phyloP scores from a whole-genome alignment of 352 stramenopile genomes.

The Lagenidium giganteum region DNA sequence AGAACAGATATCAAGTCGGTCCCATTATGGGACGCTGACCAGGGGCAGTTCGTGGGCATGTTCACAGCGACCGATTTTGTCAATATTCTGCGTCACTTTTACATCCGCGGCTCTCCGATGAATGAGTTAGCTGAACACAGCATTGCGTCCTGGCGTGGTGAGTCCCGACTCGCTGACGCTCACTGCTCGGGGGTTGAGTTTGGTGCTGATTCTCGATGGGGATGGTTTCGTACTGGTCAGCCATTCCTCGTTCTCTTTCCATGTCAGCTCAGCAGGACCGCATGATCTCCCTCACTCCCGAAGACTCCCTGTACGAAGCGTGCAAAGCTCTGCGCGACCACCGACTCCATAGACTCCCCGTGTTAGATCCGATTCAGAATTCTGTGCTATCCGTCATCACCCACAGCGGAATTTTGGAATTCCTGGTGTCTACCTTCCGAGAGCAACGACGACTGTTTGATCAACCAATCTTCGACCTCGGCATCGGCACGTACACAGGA shows the following conservation, averaged over 20 bases:
- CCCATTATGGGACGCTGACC: constrained; percentile 94
- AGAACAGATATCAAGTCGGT: constrained; percentile 94
- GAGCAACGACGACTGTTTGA: constrained; percentile 97
- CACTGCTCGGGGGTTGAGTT: too few relatives aligned
- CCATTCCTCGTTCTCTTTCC: constrained; percentile 79
- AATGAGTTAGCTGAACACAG: constrained; percentile 82
- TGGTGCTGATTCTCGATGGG: constrained; percentile 33
- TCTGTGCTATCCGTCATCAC: constrained; percentile 92
- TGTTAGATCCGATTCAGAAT: constrained; percentile 91
- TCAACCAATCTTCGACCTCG: constrained; percentile 93
- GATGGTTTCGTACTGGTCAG: too few relatives aligned
- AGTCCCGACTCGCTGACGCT: too few relatives aligned
- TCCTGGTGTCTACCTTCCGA: constrained; percentile 95
- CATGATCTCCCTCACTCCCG: constrained; percentile 81
- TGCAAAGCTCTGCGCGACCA: constrained; percentile 85
- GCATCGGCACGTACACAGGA: constrained; percentile 93
- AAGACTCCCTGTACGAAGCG: constrained; percentile 88
- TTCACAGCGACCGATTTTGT: constrained; percentile 99
- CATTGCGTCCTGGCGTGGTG: constrained; percentile 82
- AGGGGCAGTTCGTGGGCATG: constrained; percentile 95
- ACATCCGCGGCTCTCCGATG: constrained; percentile 88
- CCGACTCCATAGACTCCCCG: constrained; percentile 91
- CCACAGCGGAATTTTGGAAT: constrained; percentile 93
- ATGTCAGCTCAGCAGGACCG: constrained; percentile 52
- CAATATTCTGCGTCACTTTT: constrained; percentile 95